Percentiles rank a stretch among this genome's conserved stretches.
Evolutionary conservation across 2,329 filamentous ascomycete species (phyloP).

Genomic region (Penicillium sp.): DNA sequence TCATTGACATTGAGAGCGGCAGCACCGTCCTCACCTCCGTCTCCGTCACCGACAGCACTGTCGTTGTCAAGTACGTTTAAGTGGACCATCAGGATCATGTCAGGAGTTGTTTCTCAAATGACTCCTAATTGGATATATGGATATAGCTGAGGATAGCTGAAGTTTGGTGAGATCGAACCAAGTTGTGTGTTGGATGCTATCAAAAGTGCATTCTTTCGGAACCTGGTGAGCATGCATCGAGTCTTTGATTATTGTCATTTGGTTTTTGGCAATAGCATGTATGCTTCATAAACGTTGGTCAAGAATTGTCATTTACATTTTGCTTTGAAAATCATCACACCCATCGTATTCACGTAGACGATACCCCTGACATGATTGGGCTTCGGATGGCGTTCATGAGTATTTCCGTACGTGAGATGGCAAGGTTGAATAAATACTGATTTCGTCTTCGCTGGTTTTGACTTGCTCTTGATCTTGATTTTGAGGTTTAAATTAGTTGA

Average conservation of each 20-base stretch:
- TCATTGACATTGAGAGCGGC: slow-evolving; percentile 50
- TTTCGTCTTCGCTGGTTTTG: background rate
- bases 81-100: background rate
- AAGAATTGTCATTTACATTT: background rate
- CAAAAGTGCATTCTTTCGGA: background rate
- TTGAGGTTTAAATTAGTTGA: background rate
- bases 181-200: background rate
- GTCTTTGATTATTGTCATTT: background rate
- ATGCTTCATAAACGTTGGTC: background rate
- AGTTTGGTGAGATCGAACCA: background rate
- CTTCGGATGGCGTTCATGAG: background rate
- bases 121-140: background rate
- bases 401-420: background rate
- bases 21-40: slow-evolving; percentile 35
- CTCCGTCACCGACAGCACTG: slow-evolving; percentile 18
- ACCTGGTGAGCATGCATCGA: background rate
- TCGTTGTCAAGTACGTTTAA: slow-evolving; percentile 29
- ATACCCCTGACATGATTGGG: background rate
- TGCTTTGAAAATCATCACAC: background rate
- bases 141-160: background rate
- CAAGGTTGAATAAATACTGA: background rate
- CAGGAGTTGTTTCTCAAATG: background rate
- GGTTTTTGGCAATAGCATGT: background rate
- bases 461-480: background rate
- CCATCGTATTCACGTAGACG: background rate